Evolutionary conservation across 2,329 filamentous ascomycete species (phyloP), one percentile per base, ranked within the genome.

Genomic region (Lasiodiplodia theobromae): DNA sequence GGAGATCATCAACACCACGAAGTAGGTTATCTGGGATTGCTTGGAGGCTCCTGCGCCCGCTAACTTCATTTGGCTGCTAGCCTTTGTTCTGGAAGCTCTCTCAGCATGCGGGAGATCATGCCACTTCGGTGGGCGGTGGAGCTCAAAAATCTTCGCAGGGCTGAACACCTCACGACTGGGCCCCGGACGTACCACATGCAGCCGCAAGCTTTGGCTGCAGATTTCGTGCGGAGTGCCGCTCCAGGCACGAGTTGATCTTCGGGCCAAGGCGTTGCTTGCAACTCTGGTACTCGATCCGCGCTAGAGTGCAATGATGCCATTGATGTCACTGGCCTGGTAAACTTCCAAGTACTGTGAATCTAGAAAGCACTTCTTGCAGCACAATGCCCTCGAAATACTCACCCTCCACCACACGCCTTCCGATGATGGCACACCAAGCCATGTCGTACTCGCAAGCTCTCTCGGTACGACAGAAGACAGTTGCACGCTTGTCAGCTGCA

Each of bases 1-100:
- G 60, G 60, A 64, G 60, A 64, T 64, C 60, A 64, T 38, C 60
- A 64, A 64, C 60, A 64, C 60, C 60, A 64, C 47, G 31, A 34
- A 51, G 44, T 37, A 49, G 58, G 49, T 63, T 34, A 63, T 63
- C 58, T 51, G 60, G 51, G 60, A 37, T 64, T 37, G 38, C 14
- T 47, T 52, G 60, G 31, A 64, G 60, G 60, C 60, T 64, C 60
- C 10, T 64, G 60, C 60, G 47, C 47, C 37, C 28, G 44, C 60
- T 64, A 64, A 64, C 60, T 52, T 25, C 47, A 52, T 63, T 63
- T 16, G 58, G 58, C 11, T 16, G 40, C 25, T 63, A 63, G 40
- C 58, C 4, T 63, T 51, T 63, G 58, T 63, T 63, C 58, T 63
- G 58, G 58, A 63, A 63, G 18, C 21, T 51, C n/a, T 18, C 16